Percentiles rank a stretch among this genome's conserved stretches.
Evolutionary conservation across 192 early-diverging fungal species (phyloP).

Genomic region (Powellomyces hirtus): DNA sequence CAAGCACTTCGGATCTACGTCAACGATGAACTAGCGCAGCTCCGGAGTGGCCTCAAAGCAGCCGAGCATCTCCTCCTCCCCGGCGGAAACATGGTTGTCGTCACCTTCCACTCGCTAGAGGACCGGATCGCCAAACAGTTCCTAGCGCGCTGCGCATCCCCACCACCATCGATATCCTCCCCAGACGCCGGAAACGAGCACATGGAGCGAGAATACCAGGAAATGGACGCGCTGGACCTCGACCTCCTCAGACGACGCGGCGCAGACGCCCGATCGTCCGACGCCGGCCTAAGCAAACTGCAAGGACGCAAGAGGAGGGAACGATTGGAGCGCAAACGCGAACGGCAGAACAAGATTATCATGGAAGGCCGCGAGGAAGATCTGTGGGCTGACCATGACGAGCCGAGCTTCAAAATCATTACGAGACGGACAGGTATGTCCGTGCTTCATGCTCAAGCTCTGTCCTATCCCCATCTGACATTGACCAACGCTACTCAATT

Average conservation of each 20-base stretch:
- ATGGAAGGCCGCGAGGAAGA: neutral
- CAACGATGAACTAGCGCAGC: constrained; percentile 68
- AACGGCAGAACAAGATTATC: neutral
- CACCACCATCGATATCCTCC: neutral
- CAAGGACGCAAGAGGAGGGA: neutral
- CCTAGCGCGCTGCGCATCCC: constrained; percentile 36
- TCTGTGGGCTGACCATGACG: neutral
- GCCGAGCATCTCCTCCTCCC: constrained; percentile 55
- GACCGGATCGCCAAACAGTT: constrained; percentile 70
- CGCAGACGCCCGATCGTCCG: neutral
- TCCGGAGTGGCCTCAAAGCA: constrained; percentile 48
- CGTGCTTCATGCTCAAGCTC: too few species aligned
- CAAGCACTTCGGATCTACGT: constrained; percentile 66
- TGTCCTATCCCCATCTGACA: too few species aligned
- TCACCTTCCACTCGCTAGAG: constrained; percentile 76
- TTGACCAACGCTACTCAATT: neutral
- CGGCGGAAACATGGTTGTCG: constrained; percentile 53
- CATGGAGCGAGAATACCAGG: constrained; percentile 2
- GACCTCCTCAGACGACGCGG: neutral
- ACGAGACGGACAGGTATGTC: neutral
- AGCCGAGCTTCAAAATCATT: neutral
- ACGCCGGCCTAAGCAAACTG: neutral
- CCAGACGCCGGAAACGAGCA: neutral
- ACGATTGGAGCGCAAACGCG: constrained; percentile 1
- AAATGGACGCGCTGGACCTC: constrained; percentile 9